These are phyloP conservation scores for Ogataea chonburiensis DNA, from an alignment of 805 yeast species.

Conservation along the genomic window DNA sequence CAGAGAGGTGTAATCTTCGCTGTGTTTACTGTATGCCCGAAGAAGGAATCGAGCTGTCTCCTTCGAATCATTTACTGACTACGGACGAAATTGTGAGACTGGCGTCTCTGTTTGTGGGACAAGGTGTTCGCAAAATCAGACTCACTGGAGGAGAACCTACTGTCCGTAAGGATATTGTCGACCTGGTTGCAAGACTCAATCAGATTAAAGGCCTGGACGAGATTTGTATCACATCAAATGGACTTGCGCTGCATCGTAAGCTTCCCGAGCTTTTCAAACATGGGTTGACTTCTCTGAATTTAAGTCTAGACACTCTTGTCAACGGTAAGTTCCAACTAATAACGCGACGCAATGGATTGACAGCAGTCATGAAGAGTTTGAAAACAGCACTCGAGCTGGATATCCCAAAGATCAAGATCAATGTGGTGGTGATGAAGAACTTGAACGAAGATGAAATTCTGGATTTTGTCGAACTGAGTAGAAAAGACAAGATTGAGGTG, in stretches of 20 bases:
- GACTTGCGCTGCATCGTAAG: conserved; percentile 49
- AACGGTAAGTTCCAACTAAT: conserved; percentile 50
- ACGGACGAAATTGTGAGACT: conserved; percentile 44
- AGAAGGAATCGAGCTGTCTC: conserved; percentile 51
- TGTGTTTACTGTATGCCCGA: conserved; percentile 58
- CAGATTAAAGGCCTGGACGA: conserved; percentile 43
- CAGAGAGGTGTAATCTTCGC: conserved; percentile 49
- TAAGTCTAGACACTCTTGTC: conserved; percentile 49
- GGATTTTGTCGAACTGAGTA: conserved; percentile 45
- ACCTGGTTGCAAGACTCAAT: conserved; percentile 40
- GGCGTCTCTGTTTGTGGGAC: conserved; percentile 43
- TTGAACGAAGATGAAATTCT: conserved; percentile 51
- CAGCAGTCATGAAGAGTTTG: conserved; percentile 43
- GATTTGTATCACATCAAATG: conserved; percentile 52
- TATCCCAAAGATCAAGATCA: conserved; percentile 46
- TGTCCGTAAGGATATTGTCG: conserved; percentile 48
- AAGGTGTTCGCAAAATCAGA: conserved; percentile 52
- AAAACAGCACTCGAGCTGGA: conserved; percentile 44
- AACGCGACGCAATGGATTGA: conserved; percentile 50
- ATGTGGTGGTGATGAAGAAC: conserved; percentile 49
- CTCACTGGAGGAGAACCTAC: conserved; percentile 61
- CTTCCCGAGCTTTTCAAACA: conserved; percentile 39
- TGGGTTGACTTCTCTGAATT: conserved; percentile 48
- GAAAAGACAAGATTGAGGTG: conserved; percentile 42
- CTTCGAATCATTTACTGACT: conserved; percentile 39